phyloP scores from a whole-genome alignment of 1,139 yeast species.

The Diutina scorzettiae region DNA sequence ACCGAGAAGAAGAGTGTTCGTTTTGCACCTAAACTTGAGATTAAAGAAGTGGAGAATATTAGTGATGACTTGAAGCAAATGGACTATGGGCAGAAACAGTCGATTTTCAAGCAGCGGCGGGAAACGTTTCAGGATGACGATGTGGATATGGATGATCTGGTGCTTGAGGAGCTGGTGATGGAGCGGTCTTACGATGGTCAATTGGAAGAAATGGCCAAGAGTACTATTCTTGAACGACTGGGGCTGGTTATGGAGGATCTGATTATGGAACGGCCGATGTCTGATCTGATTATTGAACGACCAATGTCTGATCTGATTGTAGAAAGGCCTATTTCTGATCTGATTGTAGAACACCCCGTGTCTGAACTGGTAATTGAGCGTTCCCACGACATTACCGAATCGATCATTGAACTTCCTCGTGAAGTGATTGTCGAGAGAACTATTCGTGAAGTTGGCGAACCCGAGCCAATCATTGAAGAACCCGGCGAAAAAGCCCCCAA shows the following conservation, averaged over 20 bases:
- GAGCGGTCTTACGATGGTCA: neutral
- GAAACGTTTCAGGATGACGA: neutral
- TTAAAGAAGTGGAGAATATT: constrained; percentile 49
- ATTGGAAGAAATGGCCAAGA: constrained; percentile 1
- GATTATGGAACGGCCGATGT: no score
- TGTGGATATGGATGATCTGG: neutral
- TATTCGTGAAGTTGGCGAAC: constrained; percentile 10
- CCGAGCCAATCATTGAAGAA: constrained; percentile 12
- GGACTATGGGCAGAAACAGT: constrained; percentile 8
- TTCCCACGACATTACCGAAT: no score
- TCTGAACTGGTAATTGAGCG: no score
- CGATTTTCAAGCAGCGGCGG: constrained; percentile 1
- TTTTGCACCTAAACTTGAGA: constrained; percentile 38
- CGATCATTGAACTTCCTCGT: neutral
- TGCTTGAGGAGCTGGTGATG: constrained; percentile 4
- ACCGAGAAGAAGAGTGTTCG: constrained; percentile 32
- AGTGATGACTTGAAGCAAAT: constrained; percentile 35
- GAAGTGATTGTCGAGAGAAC: neutral
- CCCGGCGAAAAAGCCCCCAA: constrained; percentile 7
- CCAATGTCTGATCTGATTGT: no score
- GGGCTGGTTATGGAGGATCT: no score
- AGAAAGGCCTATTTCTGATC: no score
- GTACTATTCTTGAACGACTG: neutral
- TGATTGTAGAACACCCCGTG: no score
- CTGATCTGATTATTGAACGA: no score